Percentiles rank a stretch among this genome's conserved stretches.
These are phyloP conservation scores for Colletotrichum sojae DNA, from an alignment of 2,329 filamentous ascomycete species.

Conservation along the genomic window DNA sequence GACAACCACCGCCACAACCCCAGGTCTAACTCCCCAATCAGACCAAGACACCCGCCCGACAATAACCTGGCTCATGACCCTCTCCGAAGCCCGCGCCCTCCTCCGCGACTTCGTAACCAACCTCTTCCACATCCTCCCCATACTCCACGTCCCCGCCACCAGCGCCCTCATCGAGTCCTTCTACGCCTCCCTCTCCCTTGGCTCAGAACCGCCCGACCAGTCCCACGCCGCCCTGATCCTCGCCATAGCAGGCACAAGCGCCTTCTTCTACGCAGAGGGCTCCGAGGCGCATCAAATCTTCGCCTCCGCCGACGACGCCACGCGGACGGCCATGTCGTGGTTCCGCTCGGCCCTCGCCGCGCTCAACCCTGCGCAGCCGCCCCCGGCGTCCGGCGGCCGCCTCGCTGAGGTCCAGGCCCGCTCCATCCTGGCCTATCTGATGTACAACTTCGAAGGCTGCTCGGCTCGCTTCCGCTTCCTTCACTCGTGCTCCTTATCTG, in stretches of 20 bases:
- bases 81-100: conserved; percentile 46
- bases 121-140: conserved; percentile 45
- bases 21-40: conserved; percentile 1
- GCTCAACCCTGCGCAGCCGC: conserved; percentile 53
- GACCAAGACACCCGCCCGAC: not conserved
- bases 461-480: conserved; percentile 51
- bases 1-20: not conserved
- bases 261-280: conserved; percentile 46
- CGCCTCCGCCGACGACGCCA: conserved; percentile 13
- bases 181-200: conserved; percentile 41
- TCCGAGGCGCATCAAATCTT: conserved; percentile 7
- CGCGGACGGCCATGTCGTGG: conserved; percentile 46
- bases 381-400: conserved; percentile 44
- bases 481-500: conserved; percentile 42
- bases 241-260: conserved; percentile 47
- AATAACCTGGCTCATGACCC: conserved; percentile 42
- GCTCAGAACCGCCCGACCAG: conserved; percentile 32
- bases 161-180: conserved; percentile 41
- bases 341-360: conserved; percentile 52
- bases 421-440: conserved; percentile 53
- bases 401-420: conserved; percentile 56
- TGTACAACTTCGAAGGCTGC: conserved; percentile 56
- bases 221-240: conserved; percentile 46
- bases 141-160: conserved; percentile 46
- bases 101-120: conserved; percentile 47